Evolutionary conservation across 208 protist genomes (phyloP), one percentile per base, ranked within the genome.

Genomic region (Leishmania tarentolae): DNA sequence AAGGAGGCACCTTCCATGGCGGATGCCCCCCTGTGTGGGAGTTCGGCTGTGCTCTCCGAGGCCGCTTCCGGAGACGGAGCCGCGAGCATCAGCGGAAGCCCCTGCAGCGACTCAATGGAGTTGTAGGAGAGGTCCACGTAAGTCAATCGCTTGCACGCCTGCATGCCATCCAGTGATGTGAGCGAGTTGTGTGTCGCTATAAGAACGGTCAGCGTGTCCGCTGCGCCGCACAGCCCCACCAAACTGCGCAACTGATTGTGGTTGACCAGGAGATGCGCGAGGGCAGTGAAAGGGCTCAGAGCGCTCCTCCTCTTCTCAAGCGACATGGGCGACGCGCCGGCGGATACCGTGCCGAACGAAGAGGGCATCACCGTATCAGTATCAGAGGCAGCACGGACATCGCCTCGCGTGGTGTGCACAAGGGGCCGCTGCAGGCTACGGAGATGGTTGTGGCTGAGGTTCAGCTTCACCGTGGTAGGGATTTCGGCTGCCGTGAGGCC

Each of bases 41-140:
- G 28, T 8, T 24, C 57, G 28, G 57, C 28, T 13, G 11, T 15
- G 8, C 8, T 63, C 56, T 61, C 56, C 56, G 56, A 61, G 56
- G 24, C 63, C 63, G 7, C 70, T 50, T 24, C 19, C 17, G 5
- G n/a, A 42, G 52, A n/a, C 28, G 57, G 37, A 57, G 75, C 69
- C 28, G 42, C 69, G 0, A 7, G 19, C 11, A 46, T 61, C 79
- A 74, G 35, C 8, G 86, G 86, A 2, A 90, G 75, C 3, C 86
- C 86, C 2, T 19, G 50, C 56, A 90, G 71, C 28, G 78, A 87
- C 31, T 68, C 75, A 9, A 90, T 82, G 17, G 50, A 11, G 72
- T 90, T 87, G 81, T 90, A 42, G 3, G 83, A 83, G 24, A 90
- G 68, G 53, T 90, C 86, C 13, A 90, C 72, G 74, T 87, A 87